Conservation (phyloP, 192 early-diverging fungal species). For the Backusella westeae region DNA sequence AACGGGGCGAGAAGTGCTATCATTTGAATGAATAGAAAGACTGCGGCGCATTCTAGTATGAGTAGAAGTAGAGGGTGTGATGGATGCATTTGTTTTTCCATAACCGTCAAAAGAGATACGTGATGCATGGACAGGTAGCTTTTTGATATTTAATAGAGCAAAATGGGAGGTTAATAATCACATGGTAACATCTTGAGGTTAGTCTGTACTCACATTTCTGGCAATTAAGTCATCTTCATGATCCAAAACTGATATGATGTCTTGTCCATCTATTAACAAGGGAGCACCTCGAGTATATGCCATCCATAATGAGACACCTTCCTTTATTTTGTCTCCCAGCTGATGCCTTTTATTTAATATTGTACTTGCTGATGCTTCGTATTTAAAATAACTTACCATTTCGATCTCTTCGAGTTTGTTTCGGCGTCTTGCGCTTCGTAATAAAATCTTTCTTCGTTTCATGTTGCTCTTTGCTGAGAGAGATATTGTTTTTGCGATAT, state of each 20-base stretch:
- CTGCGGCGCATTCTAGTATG: background rate
- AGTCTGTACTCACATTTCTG: slow-evolving; percentile 14
- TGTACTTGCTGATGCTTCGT: background rate
- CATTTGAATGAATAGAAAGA: background rate
- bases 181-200: background rate
- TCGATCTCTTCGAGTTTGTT: slow-evolving; percentile 19
- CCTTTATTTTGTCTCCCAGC: slow-evolving; percentile 21
- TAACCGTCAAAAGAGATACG: slow-evolving; percentile 13
- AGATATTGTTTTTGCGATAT: slow-evolving; percentile 24
- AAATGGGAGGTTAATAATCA: background rate
- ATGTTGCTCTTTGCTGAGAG: slow-evolving; percentile 21
- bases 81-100: background rate
- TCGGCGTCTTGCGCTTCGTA: background rate
- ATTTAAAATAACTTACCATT: slow-evolving; percentile 13
- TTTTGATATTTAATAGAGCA: background rate
- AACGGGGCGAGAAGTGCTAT: background rate
- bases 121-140: background rate
- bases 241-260: slow-evolving; percentile 20
- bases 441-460: slow-evolving; percentile 22
- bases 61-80: background rate
- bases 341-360: background rate
- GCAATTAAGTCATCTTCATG: slow-evolving; percentile 23
- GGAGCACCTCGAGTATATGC: slow-evolving; percentile 6
- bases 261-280: slow-evolving; percentile 20
- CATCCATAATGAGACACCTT: slow-evolving; percentile 17